Evolutionary conservation across 805 yeast genomes (phyloP).

Genomic region (Wickerhamiella azymoides): DNA sequence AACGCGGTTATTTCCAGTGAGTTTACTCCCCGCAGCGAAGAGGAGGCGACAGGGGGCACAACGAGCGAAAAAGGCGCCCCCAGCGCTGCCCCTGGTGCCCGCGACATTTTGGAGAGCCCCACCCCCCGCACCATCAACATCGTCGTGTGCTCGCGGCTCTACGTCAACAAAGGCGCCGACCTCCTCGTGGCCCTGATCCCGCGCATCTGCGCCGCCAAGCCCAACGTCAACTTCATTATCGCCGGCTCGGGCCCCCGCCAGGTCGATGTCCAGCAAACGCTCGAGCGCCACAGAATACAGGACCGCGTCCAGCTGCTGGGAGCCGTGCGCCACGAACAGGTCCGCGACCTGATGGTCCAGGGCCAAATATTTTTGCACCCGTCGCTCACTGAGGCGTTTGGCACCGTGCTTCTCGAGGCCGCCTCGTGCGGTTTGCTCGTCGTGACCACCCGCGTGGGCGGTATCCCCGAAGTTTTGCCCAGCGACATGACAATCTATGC

Average conservation of each 20-base stretch:
- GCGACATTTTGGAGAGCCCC: no score
- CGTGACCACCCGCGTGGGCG: slow-evolving; percentile 93
- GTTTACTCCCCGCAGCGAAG: slow-evolving; percentile 36
- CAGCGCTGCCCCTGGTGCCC: no score
- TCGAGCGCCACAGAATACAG: slow-evolving; percentile 73
- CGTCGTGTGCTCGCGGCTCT: slow-evolving; percentile 80
- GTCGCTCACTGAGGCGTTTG: slow-evolving; percentile 91
- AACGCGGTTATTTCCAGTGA: slow-evolving; percentile 88
- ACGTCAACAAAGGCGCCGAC: slow-evolving; percentile 95
- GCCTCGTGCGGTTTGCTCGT: slow-evolving; percentile 90
- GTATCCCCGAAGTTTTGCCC: slow-evolving; percentile 93
- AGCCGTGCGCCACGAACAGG: slow-evolving; percentile 81
- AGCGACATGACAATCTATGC: slow-evolving; percentile 87
- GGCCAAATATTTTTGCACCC: slow-evolving; percentile 94
- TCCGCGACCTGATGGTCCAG: slow-evolving; percentile 77
- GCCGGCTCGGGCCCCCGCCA: slow-evolving; percentile 98
- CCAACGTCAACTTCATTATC: slow-evolving; percentile 59
- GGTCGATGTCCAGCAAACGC: slow-evolving; percentile 87
- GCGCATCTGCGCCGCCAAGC: slow-evolving; percentile 48
- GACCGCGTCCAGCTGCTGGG: slow-evolving; percentile 80
- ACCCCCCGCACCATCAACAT: slow-evolving; percentile 63
- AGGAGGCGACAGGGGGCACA: no score
- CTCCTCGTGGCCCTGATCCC: slow-evolving; percentile 76
- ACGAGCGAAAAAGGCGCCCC: no score
- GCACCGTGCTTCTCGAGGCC: slow-evolving; percentile 93